Conservation (phyloP, 2,329 filamentous ascomycete genomes). For the Sclerotinia nivalis region DNA sequence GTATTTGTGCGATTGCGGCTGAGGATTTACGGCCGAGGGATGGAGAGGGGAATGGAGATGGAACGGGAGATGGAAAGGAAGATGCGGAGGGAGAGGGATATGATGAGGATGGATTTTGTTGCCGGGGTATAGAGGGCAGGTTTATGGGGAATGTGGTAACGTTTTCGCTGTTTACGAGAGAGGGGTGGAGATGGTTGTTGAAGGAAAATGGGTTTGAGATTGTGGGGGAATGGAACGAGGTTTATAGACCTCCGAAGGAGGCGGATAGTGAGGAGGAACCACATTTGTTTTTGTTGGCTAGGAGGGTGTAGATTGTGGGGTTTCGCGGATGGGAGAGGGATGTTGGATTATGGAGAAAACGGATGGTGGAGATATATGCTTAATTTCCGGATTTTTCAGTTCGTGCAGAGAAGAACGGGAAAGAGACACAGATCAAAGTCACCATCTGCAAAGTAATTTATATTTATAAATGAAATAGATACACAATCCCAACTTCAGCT, state of each 20-base stretch:
- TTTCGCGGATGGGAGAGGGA: too few relatives aligned
- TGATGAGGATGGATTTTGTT: constrained; percentile 9
- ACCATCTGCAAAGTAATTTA: too few relatives aligned
- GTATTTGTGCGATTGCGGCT: constrained; percentile 5
- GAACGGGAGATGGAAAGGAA: not conserved
- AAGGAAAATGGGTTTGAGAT: constrained; percentile 2
- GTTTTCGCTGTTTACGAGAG: not conserved
- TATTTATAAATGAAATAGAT: too few relatives aligned
- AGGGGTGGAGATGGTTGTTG: constrained; percentile 10
- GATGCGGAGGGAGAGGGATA: not conserved
- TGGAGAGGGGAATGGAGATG: too few relatives aligned
- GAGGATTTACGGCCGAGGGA: not conserved
- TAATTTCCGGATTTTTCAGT: too few relatives aligned
- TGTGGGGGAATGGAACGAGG: not conserved
- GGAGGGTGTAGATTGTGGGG: not conserved
- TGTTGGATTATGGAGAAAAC: too few relatives aligned
- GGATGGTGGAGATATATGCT: too few relatives aligned
- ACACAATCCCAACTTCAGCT: too few relatives aligned
- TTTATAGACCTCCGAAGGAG: not conserved
- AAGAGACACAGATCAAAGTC: too few relatives aligned
- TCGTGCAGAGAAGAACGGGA: too few relatives aligned
- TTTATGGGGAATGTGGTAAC: not conserved
- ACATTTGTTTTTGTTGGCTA: not conserved
- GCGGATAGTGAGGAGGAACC: constrained; percentile 2
- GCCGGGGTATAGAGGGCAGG: not conserved